Percentiles rank a stretch among this genome's conserved stretches.
Conservation (phyloP, 108 stramenopile species). For the Discostella stelligeroides region DNA sequence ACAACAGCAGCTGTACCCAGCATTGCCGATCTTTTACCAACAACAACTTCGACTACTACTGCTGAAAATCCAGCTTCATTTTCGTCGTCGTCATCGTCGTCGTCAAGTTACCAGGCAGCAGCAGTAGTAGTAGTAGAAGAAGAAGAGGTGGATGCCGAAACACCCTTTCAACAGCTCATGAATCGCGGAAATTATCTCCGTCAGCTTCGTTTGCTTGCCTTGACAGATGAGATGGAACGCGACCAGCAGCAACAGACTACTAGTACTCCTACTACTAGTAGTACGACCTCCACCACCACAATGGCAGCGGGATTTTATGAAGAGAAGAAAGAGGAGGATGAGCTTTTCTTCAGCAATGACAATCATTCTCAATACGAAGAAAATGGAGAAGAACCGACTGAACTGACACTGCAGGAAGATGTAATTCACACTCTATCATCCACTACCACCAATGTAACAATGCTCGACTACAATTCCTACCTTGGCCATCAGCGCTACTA, state of each 20-base stretch:
- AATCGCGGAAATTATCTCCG: slow-evolving; percentile 29
- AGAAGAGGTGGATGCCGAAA: slow-evolving; percentile 11
- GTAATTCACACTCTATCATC: background rate
- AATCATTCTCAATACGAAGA: background rate
- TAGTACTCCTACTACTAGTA: background rate
- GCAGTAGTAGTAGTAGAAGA: background rate
- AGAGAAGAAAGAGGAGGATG: slow-evolving; percentile 22
- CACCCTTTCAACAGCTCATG: slow-evolving; percentile 34
- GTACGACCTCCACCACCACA: background rate
- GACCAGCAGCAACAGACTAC: background rate
- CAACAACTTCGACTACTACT: background rate
- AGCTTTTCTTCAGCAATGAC: too few species aligned
- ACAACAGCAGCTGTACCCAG: too few species aligned
- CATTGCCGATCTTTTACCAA: too few species aligned
- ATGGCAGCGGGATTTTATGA: slow-evolving; percentile 4
- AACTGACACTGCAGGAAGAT: background rate
- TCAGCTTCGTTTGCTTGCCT: slow-evolving; percentile 18
- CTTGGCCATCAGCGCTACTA: slow-evolving; percentile 66
- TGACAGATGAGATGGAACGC: slow-evolving; percentile 27
- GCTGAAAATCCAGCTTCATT: background rate
- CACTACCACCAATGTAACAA: slow-evolving; percentile 15
- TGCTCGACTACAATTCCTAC: slow-evolving; percentile 63
- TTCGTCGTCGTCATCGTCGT: background rate
- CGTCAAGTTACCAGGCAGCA: background rate
- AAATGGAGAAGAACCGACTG: too few species aligned